These are phyloP conservation scores for Brasenia schreberi DNA, from an alignment of 164 flowering plant genomes.

Conservation along the genomic window DNA sequence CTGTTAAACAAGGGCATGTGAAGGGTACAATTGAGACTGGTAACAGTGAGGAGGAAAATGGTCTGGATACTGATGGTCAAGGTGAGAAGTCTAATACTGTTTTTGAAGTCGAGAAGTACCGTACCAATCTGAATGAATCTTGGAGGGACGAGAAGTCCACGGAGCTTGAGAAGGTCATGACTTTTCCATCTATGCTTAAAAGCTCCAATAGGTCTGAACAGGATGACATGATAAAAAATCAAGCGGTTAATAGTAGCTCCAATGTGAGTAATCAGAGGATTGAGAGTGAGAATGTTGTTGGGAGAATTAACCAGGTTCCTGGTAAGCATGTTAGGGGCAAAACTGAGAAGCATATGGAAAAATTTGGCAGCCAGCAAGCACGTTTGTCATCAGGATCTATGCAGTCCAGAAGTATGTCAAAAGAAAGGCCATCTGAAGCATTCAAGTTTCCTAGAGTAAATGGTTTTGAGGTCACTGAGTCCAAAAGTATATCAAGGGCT, in stretches of 20 bases:
- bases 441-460: conserved; percentile 3
- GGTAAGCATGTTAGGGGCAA: conserved; percentile 5
- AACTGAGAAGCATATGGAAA: conserved; percentile 4
- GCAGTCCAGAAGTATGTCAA: conserved; percentile 6
- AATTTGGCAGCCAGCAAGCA: conserved; percentile 1
- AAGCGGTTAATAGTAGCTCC: not conserved
- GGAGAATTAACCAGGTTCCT: conserved; percentile 6
- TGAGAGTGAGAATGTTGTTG: not conserved
- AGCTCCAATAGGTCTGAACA: not conserved
- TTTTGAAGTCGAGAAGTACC: conserved; percentile 5
- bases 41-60: conserved; percentile 1
- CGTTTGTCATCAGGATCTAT: conserved; percentile 5
- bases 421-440: conserved; percentile 5
- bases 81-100: conserved; percentile 2
- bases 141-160: conserved; percentile 13
- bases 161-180: conserved; percentile 3
- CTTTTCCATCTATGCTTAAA: not conserved
- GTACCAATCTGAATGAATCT: conserved; percentile 17
- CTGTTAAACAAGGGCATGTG: conserved; percentile 39
- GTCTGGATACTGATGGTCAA: conserved; percentile 8
- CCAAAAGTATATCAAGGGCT: conserved; percentile 5
- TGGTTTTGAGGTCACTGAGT: not conserved
- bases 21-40: not conserved
- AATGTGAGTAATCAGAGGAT: not conserved
- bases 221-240: not conserved